Evolutionary conservation across 352 stramenopile genomes (phyloP).

Genomic region (Peronospora destructor): DNA sequence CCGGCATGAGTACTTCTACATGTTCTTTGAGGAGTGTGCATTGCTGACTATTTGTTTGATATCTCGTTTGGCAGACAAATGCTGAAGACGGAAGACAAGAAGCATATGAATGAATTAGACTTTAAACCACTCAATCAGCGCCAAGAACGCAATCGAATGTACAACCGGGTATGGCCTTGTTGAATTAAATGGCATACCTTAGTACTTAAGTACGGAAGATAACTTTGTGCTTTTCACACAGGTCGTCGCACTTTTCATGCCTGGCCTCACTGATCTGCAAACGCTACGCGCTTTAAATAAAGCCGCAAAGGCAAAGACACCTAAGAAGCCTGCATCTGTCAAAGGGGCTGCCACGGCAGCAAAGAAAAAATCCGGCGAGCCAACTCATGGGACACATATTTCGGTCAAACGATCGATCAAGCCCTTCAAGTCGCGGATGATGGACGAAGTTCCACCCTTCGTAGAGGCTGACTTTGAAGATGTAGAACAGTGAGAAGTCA

Average conservation of each 20-base stretch:
- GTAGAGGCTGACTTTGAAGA: slow-evolving; percentile 63
- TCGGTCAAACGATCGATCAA: slow-evolving; percentile 52
- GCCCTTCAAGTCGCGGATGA: slow-evolving; percentile 73
- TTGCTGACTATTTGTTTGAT: slow-evolving; percentile 1
- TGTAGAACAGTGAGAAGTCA: slow-evolving; percentile 29
- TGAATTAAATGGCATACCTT: background rate
- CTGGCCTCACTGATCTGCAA: slow-evolving; percentile 56
- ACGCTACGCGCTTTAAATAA: slow-evolving; percentile 67
- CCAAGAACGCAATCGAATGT: slow-evolving; percentile 81
- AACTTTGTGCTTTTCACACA: slow-evolving; percentile 13
- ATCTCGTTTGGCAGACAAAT: slow-evolving; percentile 50
- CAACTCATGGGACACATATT: slow-evolving; percentile 9
- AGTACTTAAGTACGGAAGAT: background rate
- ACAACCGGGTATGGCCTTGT: slow-evolving; percentile 47
- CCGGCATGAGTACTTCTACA: slow-evolving; percentile 25
- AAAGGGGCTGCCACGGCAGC: slow-evolving; percentile 17
- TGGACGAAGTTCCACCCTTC: slow-evolving; percentile 59
- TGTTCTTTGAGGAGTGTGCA: background rate
- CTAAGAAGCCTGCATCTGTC: slow-evolving; percentile 33
- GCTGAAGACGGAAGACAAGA: slow-evolving; percentile 87
- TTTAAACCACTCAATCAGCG: slow-evolving; percentile 64
- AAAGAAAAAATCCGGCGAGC: slow-evolving; percentile 41
- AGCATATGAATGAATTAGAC: slow-evolving; percentile 69
- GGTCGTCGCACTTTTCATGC: slow-evolving; percentile 55
- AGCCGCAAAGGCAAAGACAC: slow-evolving; percentile 48